phyloP scores from a whole-genome alignment of 2,329 filamentous ascomycete species.

The Cryphonectria carpinicola region DNA sequence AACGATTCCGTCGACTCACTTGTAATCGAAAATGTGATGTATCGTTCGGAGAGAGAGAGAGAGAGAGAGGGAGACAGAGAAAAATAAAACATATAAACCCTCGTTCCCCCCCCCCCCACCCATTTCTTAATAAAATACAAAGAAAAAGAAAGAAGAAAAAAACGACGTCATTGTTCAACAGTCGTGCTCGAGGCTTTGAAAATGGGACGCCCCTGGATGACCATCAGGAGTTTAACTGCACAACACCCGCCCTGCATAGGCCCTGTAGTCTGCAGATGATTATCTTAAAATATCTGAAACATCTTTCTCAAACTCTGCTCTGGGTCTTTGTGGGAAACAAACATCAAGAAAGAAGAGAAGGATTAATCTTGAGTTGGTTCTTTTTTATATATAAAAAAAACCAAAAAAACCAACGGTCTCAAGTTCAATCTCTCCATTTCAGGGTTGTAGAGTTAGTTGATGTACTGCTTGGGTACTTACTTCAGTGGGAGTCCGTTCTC shows the following conservation, averaged over 20 bases:
- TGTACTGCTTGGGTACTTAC: background rate
- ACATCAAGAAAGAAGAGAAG: background rate
- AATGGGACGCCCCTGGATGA: background rate
- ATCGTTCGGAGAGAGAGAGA: background rate
- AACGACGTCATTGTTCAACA: background rate
- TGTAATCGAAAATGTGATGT: background rate
- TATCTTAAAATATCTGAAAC: background rate
- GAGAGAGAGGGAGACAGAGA: background rate
- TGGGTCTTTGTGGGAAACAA: background rate
- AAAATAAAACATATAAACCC: background rate
- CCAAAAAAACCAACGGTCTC: no score
- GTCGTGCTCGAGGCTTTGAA: background rate
- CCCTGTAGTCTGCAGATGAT: background rate
- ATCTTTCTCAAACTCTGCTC: no score
- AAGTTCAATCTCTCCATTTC: background rate
- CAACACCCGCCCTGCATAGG: background rate
- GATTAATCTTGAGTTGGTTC: background rate
- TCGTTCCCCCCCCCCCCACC: no score
- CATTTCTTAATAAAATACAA: no score
- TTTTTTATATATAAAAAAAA: no score
- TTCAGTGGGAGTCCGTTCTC: background rate
- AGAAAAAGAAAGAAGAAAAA: no score
- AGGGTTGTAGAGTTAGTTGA: background rate
- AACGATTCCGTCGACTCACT: background rate
- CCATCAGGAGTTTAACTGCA: background rate